Evolutionary conservation across 1,139 yeast species (phyloP), one percentile per base, ranked within the genome.

Genomic region (Chernovozyma aurita): DNA sequence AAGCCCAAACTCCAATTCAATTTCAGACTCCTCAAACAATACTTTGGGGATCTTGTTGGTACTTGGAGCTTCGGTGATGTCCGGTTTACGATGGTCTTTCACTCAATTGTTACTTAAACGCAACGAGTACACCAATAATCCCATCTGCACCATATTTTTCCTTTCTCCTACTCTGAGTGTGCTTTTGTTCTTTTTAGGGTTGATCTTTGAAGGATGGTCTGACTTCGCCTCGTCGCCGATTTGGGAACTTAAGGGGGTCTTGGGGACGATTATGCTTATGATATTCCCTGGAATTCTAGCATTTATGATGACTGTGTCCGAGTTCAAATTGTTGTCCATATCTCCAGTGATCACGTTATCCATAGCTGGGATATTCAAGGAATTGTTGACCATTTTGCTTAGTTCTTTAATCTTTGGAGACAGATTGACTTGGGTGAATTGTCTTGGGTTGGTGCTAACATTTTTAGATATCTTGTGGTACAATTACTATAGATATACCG

Each of bases 11-110:
- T n/a, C n/a, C n/a, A n/a, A n/a, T n/a, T n/a, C n/a, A n/a, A n/a
- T n/a, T n/a, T n/a, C n/a, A n/a, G n/a, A n/a, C n/a, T n/a, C n/a
- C n/a, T 13, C 55, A 49, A 16, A 35, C 46, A 39, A 52, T 46
- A 28, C 45, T 73, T 2, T 41, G 76, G 16, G 97, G 97, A 3
- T 78, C 87, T 28, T 42, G 78, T 8, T 63, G 88, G 97, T 90
- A 1, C 59, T 92, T 22, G 59, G 77, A 2, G 92, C 96, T 4
- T 78, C 95, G 4, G 72, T 84, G 55, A 73, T 87, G 61, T 83
- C 95, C 17, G 98, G 98, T 1, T 64, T 92, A 36, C 73, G 98
- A 46, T 92, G 98, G 98, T 90, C 95, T 1, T 76, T 88, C 46
- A 88, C 97, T 3, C 97, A 92, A 55, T 58, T 92, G 21, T 69